Conservation (phyloP, 306 rosid species). For the Citrullus amarus region DNA sequence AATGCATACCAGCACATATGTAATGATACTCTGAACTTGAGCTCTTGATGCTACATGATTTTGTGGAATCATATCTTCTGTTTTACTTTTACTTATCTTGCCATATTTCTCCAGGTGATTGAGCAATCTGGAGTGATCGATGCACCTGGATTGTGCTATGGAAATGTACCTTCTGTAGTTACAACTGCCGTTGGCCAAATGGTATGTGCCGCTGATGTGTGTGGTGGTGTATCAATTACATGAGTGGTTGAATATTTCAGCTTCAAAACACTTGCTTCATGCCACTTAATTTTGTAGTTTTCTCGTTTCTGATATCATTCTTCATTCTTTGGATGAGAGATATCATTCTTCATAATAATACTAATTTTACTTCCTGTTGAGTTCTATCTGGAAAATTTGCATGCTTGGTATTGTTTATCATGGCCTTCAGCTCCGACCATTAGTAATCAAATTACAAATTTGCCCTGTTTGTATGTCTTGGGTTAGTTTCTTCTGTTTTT, state of each 20-base stretch:
- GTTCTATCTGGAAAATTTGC: background rate
- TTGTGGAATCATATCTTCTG: background rate
- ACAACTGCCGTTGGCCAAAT: slow-evolving; percentile 83
- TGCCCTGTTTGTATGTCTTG: background rate
- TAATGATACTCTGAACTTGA: background rate
- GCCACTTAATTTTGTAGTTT: background rate
- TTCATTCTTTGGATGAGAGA: background rate
- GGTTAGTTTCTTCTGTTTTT: background rate
- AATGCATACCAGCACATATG: background rate
- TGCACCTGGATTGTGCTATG: slow-evolving; percentile 43
- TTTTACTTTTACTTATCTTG: background rate
- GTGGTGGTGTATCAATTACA: background rate
- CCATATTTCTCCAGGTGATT: slow-evolving; percentile 43
- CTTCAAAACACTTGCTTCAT: background rate
- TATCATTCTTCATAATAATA: background rate
- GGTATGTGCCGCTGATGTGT: slow-evolving; percentile 27
- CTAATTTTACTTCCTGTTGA: background rate
- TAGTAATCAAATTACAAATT: background rate
- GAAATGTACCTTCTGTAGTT: slow-evolving; percentile 47
- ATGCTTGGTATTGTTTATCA: background rate
- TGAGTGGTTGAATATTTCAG: background rate
- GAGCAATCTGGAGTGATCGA: slow-evolving; percentile 69
- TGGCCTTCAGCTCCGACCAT: background rate
- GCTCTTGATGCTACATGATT: background rate
- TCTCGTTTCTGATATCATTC: background rate